Evolutionary conservation across 2,329 filamentous ascomycete genomes (phyloP), one percentile per base, ranked within the genome.

Genomic region (Didymella pomorum): DNA sequence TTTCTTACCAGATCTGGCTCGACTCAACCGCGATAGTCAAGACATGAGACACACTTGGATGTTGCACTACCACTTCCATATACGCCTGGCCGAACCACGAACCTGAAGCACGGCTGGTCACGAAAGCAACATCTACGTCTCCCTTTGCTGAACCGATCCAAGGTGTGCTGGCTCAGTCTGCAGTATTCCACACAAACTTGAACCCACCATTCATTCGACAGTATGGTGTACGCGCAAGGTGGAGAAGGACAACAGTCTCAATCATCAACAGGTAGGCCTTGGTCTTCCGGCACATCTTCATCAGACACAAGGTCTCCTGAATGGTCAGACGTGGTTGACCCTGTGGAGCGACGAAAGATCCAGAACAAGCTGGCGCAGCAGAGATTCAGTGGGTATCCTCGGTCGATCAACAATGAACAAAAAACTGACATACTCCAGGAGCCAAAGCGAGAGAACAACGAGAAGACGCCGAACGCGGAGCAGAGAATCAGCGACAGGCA

Each of bases 321-420:
- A 77, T 93, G 90, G 90, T 82, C 84, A 26, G 84, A 88, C 0
- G 83, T 92, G 42, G 85, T 84, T 7, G 89, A 92, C 66, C 88
- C 88, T 0, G 87, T 87, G 60, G 88, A 91, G 78, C 83, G 90
- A 70, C 82, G 90, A 62, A 87, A 89, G 60, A 89, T 92, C 49
- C 90, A 93, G 73, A 93, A 93, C 72, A 85, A 89, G 52, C 84
- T 92, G 60, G 89, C 89, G 2, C 90, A 92, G 70, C 83, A 89
- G 65, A 91, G 91, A 68, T 92, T 91, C 66, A 84, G 90, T 92
- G 83, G 70, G 88, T 79, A 43, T 16, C 18, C 8, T 3, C 2
- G 20, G 18, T 11, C 26, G 1, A 31, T 2, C 18, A 18, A 20
- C 4, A n/a, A 29, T 25, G 18, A 25, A 29, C 9, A 5, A 14